phyloP scores from a whole-genome alignment of 495 filamentous ascomycete species.

The Neurospora sp. region DNA sequence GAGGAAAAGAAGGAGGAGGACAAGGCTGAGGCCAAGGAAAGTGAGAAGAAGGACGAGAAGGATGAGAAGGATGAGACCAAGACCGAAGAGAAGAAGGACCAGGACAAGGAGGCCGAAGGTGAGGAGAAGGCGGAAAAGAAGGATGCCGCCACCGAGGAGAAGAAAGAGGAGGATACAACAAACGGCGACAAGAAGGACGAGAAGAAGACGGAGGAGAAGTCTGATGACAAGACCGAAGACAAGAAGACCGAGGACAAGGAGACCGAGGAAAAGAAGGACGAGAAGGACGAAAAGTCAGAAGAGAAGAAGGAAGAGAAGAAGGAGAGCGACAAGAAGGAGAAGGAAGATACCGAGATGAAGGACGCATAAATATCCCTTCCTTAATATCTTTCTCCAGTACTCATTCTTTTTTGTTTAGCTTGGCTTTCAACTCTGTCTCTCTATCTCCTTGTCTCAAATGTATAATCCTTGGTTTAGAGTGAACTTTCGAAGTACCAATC shows the following conservation, averaged over 20 bases:
- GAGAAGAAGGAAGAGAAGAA: not conserved
- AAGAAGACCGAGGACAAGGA: constrained; percentile 10
- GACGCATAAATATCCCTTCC: not conserved
- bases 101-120: constrained; percentile 5
- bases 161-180: constrained; percentile 3
- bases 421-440: not conserved
- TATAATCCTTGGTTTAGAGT: not conserved
- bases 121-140: constrained; percentile 3
- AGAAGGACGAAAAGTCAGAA: not conserved
- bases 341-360: constrained; percentile 18
- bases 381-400: not conserved
- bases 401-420: not conserved
- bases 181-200: not conserved
- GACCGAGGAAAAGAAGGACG: not conserved
- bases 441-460: not conserved
- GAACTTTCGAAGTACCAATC: not conserved
- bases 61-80: constrained; percentile 39
- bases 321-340: constrained; percentile 10
- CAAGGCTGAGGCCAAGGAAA: too few relatives aligned
- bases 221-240: not conserved
- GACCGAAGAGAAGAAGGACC: constrained; percentile 22
- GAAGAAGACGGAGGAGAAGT: not conserved
- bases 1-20: not conserved
- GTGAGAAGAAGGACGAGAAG: constrained; percentile 35
- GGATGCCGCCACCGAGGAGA: constrained; percentile 11